Percentiles rank a stretch among this genome's conserved stretches.
phyloP scores from a whole-genome alignment of 306 rosid genomes.

The Sicyos baderoa region DNA sequence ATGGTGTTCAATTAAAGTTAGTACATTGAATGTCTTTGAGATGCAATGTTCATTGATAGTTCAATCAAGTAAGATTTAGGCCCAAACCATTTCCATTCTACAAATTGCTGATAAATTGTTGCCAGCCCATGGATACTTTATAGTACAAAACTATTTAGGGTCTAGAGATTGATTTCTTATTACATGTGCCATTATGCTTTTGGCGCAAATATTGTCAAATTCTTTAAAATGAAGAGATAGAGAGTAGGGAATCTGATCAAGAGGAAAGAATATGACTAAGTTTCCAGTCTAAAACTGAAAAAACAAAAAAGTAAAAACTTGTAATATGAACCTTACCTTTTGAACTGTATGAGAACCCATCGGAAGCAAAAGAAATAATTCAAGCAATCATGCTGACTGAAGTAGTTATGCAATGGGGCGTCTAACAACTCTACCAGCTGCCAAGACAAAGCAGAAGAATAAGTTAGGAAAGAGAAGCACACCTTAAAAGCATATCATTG shows the following conservation, averaged over 20 bases:
- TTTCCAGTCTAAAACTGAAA: not conserved
- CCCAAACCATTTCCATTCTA: not conserved
- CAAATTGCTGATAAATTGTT: not conserved
- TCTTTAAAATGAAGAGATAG: not conserved
- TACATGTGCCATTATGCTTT: not conserved
- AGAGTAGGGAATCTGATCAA: not conserved
- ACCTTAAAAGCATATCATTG: constrained; percentile 7
- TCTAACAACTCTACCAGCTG: constrained; percentile 97
- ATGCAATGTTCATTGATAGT: not conserved
- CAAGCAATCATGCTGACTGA: constrained; percentile 81
- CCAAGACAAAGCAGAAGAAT: constrained; percentile 25
- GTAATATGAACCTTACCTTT: constrained; percentile 45
- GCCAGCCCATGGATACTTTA: not conserved
- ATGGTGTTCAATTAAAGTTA: not conserved
- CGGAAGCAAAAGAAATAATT: constrained; percentile 98
- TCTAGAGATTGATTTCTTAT: not conserved
- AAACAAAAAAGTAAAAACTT: not conserved
- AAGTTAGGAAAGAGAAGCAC: constrained; percentile 18
- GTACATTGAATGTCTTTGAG: not conserved
- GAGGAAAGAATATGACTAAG: not conserved
- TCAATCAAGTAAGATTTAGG: not conserved
- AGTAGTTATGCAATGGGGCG: constrained; percentile 75
- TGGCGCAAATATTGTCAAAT: not conserved
- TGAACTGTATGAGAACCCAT: constrained; percentile 93
- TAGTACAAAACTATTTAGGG: not conserved